Percentiles rank a stretch among this genome's conserved stretches.
Conservation (phyloP, 202 grass and related monocot genomes). For the Schoenoplectus triqueter region DNA sequence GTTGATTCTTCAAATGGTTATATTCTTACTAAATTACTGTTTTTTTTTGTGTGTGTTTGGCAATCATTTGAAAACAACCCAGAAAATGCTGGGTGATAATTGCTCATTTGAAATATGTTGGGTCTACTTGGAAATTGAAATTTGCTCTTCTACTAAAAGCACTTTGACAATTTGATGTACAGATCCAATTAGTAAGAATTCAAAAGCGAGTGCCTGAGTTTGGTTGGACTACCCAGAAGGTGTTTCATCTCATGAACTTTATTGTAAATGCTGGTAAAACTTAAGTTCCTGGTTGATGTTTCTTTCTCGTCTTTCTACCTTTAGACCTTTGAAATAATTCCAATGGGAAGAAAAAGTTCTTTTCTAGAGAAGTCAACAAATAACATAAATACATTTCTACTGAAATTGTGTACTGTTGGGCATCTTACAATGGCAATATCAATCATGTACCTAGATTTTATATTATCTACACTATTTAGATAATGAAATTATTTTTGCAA, state of each 20-base stretch:
- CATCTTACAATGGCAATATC: slow-evolving; percentile 29
- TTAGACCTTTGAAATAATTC: too few species aligned
- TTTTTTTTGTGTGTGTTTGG: not conserved
- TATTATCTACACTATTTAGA: slow-evolving; percentile 46
- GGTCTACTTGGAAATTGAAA: slow-evolving; percentile 7
- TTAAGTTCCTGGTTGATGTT: too few species aligned
- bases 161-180: not conserved
- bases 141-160: not conserved
- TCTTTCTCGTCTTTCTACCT: too few species aligned
- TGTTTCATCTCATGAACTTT: too few species aligned
- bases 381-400: not conserved
- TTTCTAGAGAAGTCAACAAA: too few species aligned
- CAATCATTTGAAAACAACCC: not conserved
- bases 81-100: not conserved
- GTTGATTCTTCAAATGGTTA: not conserved
- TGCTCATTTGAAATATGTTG: not conserved
- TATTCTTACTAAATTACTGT: not conserved
- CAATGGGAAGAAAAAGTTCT: too few species aligned
- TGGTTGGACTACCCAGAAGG: too few species aligned
- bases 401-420: not conserved
- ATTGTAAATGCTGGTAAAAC: too few species aligned
- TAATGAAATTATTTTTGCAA: too few species aligned
- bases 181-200: not conserved
- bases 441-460: slow-evolving; percentile 58
- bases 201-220: too few species aligned